phyloP scores from a whole-genome alignment of 345 rosid species.

The Citrus cavaleriei region DNA sequence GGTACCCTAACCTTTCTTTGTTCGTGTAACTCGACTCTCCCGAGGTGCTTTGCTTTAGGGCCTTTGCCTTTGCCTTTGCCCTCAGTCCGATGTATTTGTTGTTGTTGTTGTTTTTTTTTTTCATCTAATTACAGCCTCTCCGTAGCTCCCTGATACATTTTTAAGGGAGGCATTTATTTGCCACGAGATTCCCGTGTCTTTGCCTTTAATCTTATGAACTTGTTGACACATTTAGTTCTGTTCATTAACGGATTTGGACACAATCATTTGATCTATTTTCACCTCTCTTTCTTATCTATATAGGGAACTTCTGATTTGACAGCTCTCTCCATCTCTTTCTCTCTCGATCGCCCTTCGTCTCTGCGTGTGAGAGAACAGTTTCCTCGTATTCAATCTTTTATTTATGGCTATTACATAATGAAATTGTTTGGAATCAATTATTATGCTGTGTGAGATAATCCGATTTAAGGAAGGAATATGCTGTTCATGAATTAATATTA shows the following conservation, averaged over 20 bases:
- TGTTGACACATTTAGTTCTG: conserved; percentile 11
- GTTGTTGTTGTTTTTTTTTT: not conserved
- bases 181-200: conserved; percentile 24
- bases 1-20: conserved; percentile 51
- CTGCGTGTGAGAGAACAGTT: not conserved
- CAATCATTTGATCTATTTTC: conserved; percentile 30
- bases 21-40: conserved; percentile 63
- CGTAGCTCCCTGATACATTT: not conserved
- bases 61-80: conserved; percentile 1
- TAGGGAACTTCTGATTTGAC: conserved; percentile 34
- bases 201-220: not conserved
- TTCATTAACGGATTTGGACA: conserved; percentile 40
- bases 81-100: conserved; percentile 20
- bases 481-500: no score
- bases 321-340: not conserved
- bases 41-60: conserved; percentile 24
- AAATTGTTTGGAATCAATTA: no score
- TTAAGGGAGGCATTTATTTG: conserved; percentile 9
- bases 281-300: conserved; percentile 22
- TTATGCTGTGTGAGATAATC: no score
- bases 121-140: not conserved
- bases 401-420: no score
- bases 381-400: not conserved
- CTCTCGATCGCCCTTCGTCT: not conserved
- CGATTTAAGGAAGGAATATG: no score